Conservation (phyloP, 495 filamentous ascomycete genomes). For the Podospora bellae-mahoneyi region DNA sequence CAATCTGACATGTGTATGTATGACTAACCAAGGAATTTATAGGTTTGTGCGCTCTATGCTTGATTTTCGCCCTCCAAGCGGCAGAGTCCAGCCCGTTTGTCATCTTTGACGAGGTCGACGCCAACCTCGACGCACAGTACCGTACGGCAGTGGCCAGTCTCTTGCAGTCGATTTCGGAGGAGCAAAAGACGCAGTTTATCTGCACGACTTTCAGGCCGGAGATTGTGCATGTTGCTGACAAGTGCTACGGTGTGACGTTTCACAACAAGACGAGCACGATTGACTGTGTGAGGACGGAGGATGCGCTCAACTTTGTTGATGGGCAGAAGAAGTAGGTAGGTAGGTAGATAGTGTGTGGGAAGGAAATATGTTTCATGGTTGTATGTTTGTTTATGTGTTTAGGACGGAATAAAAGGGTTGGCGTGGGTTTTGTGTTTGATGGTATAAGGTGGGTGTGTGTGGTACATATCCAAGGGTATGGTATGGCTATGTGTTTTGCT, state of each 20-base stretch:
- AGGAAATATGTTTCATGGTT: neutral
- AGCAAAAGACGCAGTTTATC: constrained; percentile 66
- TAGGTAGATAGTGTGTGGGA: neutral
- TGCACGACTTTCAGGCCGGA: constrained; percentile 96
- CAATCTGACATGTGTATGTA: neutral
- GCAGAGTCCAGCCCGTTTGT: constrained; percentile 98
- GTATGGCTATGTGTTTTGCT: neutral
- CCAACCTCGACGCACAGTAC: constrained; percentile 97
- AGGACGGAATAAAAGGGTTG: neutral
- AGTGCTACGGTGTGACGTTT: constrained; percentile 96
- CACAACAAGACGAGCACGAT: constrained; percentile 89
- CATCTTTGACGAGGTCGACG: constrained; percentile 98
- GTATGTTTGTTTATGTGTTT: constrained; percentile 1
- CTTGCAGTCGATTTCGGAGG: constrained; percentile 68
- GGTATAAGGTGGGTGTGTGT: neutral
- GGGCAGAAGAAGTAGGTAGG: constrained; percentile 46
- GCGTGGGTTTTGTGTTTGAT: neutral
- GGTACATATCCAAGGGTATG: neutral
- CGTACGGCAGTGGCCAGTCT: constrained; percentile 88
- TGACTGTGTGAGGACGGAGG: constrained; percentile 79
- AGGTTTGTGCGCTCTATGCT: constrained; percentile 91
- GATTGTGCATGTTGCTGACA: constrained; percentile 91
- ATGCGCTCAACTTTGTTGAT: constrained; percentile 91
- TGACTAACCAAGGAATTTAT: neutral
- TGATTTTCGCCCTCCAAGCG: constrained; percentile 98